Percentiles rank a stretch among this genome's conserved stretches.
These are phyloP conservation scores for maize (Zea mays) DNA, from an alignment of 176 grass and related monocot genomes.

Conservation along the genomic window Zm-B73-REFERENCE-NAM-5.0 NC_050097.1:235819501-235820000, in stretches of 20 bases:
- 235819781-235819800: not conserved
- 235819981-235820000: not conserved
- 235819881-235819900: not conserved
- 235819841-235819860: not conserved
- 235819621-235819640: not conserved
- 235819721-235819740: not conserved
- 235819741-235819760: not conserved
- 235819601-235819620: not conserved
- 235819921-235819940: not conserved
- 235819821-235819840: no score
- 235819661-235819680: not conserved
- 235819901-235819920: not conserved
- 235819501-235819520: slow-evolving; percentile 72
- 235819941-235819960: no score
- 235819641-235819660: not conserved
- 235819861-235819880: not conserved
- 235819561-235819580: slow-evolving; percentile 42
- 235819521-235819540: slow-evolving; percentile 61
- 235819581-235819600: not conserved
- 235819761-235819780: not conserved
- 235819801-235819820: not conserved
- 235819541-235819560: slow-evolving; percentile 60
- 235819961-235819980: not conserved
- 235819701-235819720: accelerated
- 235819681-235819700: not conserved